Conservation (phyloP, 345 rosid genomes). For the Populus tremula region DNA sequence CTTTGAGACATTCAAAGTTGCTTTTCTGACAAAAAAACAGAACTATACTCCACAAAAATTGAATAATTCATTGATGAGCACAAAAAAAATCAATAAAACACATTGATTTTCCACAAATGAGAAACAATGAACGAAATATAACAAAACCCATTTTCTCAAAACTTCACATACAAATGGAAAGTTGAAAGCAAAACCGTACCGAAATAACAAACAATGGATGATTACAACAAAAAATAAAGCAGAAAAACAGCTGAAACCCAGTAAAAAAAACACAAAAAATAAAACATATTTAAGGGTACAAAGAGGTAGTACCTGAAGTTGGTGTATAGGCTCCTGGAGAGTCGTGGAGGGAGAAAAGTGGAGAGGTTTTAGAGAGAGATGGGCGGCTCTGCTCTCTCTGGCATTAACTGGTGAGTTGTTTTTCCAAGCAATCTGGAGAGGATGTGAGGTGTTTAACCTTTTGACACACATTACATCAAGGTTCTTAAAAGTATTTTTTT, state of each 20-base stretch:
- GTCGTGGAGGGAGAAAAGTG: not conserved
- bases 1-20: not conserved
- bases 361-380: not conserved
- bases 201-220: not conserved
- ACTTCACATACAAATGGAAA: not conserved
- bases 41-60: not conserved
- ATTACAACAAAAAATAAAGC: not conserved
- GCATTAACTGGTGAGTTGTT: constrained; percentile 22
- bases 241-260: constrained; percentile 10
- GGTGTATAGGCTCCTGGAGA: not conserved
- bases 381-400: constrained; percentile 23
- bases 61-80: not conserved
- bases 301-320: constrained; percentile 22
- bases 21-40: constrained; percentile 4
- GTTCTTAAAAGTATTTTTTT: no score
- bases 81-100: not conserved
- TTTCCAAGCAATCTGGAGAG: constrained; percentile 43
- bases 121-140: not conserved
- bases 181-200: constrained; percentile 1
- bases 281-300: not conserved
- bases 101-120: not conserved
- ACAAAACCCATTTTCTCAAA: constrained; percentile 1
- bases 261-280: not conserved
- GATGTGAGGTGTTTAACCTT: not conserved
- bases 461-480: not conserved